Evolutionary conservation across 176 grass and related monocot genomes (phyloP), one percentile per base, ranked within the genome.

Genomic region (Microstegium vimineum): DNA sequence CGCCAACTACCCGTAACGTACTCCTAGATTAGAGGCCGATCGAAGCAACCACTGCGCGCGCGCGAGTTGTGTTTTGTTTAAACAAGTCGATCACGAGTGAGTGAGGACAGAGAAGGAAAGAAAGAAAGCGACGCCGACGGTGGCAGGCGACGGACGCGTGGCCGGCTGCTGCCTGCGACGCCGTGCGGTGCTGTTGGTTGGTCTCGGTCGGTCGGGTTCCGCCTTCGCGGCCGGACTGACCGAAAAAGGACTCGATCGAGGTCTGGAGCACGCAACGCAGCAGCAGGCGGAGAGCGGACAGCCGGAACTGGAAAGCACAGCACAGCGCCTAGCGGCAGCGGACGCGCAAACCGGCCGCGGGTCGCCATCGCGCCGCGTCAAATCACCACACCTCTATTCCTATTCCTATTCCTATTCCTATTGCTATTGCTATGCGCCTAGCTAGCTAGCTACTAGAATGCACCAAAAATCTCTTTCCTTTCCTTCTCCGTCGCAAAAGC

Each of bases 291-390:
- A 25, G 26, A 30, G 12, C 47, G 66, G 66, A 10, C 1, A 6
- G 35, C 3, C 42, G 12, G 42, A 2, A 2, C 43, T 5, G 3
- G 8, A 16, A 2, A 8, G 30, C 7, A 15, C 45, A 45, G 42
- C 42, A 45, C 42, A 4, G 0, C 10, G 40, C 40, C 10, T 41
- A 41, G 40, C 40, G 36, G 36, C 36, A 4, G 42, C 42, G 43
- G 43, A 46, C 43, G 43, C 78, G 71, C 62, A 25, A 68, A 86
- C 84, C 42, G 59, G 68, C 68, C 68, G 62, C 62, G 36, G 62
- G 70, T 81, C 84, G 84, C 84, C 2, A 34, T 86, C 84, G 45
- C 10, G 43, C 27, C 49, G 17, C 37, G 67, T 70, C 67, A 71
- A 26, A 57, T 71, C 78, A 60, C 10, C 45, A 47, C 43, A 16